A percentile compares a stretch with the other conserved stretches of the same genome.
phyloP scores from a whole-genome alignment of 2,329 filamentous ascomycete species.

The Neoarthrinium moseri region DNA sequence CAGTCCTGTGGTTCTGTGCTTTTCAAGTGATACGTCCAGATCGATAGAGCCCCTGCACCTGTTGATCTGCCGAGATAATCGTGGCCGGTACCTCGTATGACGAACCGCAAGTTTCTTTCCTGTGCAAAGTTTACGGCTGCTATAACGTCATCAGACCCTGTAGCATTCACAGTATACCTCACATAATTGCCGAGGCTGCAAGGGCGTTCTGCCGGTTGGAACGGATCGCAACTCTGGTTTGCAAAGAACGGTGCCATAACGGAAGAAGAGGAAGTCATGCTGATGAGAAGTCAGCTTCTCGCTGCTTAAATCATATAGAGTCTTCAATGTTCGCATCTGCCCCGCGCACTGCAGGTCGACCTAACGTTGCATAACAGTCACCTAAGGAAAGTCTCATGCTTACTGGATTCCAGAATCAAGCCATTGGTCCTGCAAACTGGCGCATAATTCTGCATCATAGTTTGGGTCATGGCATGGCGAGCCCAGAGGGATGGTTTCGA shows the following conservation, averaged over 20 bases:
- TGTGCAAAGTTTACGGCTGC: slow-evolving; percentile 18
- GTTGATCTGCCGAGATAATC: slow-evolving; percentile 51
- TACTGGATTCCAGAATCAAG: slow-evolving; percentile 20
- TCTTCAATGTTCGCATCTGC: too few relatives aligned
- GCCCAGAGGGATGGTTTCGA: slow-evolving; percentile 45
- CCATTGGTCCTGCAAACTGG: slow-evolving; percentile 27
- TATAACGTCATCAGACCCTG: slow-evolving; percentile 1
- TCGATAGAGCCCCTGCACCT: slow-evolving; percentile 44
- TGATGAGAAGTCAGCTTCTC: not conserved
- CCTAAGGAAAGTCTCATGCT: too few relatives aligned
- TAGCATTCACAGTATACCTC: slow-evolving; percentile 10
- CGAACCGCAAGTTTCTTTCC: slow-evolving; percentile 41
- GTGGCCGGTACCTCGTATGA: slow-evolving; percentile 50
- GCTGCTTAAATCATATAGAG: not conserved
- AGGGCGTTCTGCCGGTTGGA: slow-evolving; percentile 1
- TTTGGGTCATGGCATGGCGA: slow-evolving; percentile 41
- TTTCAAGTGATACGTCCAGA: slow-evolving; percentile 50
- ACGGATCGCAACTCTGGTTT: slow-evolving; percentile 13
- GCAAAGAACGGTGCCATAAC: slow-evolving; percentile 12
- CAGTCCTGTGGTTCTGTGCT: slow-evolving; percentile 28
- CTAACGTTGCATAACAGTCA: too few relatives aligned
- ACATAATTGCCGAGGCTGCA: slow-evolving; percentile 12
- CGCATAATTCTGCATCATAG: slow-evolving; percentile 38
- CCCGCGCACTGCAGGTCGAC: too few relatives aligned
- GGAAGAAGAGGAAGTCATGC: slow-evolving; percentile 12